These are phyloP conservation scores for Naganishia albida DNA, from an alignment of 1,284 basidiomycete genomes.

Conservation along the genomic window DNA sequence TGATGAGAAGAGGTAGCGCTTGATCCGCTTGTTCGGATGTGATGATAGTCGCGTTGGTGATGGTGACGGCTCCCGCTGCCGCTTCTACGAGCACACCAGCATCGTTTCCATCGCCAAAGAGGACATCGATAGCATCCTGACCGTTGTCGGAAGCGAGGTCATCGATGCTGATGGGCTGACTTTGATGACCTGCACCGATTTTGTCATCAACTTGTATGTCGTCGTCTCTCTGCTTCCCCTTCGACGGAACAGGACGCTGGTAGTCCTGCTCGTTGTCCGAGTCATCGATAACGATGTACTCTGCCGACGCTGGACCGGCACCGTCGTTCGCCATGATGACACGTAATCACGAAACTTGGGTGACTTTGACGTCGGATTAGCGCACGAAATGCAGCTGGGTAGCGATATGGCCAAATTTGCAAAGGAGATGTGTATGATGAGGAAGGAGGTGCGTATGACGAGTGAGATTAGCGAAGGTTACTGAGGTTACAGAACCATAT, in stretches of 20 bases:
- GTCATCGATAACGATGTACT: conserved; percentile 35
- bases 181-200: conserved; percentile 3
- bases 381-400: neutral
- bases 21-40: conserved; percentile 32
- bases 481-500: neutral
- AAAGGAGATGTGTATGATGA: neutral
- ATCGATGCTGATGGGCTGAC: conserved; percentile 26
- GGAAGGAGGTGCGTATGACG: too few relatives aligned
- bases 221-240: conserved; percentile 1
- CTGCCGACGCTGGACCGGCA: neutral
- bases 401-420: neutral
- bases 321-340: conserved; percentile 7
- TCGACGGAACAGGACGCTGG: neutral
- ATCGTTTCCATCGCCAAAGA: neutral
- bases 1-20: conserved; percentile 42
- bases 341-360: neutral
- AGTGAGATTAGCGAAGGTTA: neutral
- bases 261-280: conserved; percentile 37
- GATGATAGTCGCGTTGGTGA: conserved; percentile 25
- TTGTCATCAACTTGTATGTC: neutral
- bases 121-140: conserved; percentile 15
- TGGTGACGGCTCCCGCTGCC: neutral
- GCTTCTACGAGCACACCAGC: neutral
- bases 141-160: conserved; percentile 12
- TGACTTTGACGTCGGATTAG: neutral